Evolutionary conservation across 1,139 yeast genomes (phyloP).

Genomic region (Taphrina sp.): DNA sequence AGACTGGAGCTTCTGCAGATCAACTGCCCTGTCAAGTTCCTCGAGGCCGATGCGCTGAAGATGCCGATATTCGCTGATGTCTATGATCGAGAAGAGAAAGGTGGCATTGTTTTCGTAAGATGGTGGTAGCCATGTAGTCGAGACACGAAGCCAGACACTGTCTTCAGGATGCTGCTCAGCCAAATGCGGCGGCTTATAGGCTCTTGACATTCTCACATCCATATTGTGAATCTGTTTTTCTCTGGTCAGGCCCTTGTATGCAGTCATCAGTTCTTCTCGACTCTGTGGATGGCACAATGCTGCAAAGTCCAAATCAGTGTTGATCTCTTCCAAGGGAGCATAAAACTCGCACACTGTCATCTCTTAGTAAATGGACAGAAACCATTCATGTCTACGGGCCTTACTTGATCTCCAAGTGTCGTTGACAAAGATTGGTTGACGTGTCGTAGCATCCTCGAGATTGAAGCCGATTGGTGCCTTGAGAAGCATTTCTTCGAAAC

Average conservation of each 20-base stretch:
- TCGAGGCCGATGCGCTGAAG: constrained; percentile 4
- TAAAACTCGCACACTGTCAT: constrained; percentile 5
- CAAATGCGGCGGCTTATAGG: not conserved
- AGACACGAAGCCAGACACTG: constrained; percentile 5
- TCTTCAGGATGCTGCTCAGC: constrained; percentile 5
- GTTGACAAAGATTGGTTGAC: constrained; percentile 5
- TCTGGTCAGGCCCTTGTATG: not conserved
- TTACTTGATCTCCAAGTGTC: constrained; percentile 16
- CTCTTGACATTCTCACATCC: not conserved
- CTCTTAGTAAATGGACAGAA: not conserved
- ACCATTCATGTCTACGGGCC: not conserved
- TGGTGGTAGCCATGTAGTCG: constrained; percentile 2
- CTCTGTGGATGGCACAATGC: no score
- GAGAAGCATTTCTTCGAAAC: constrained; percentile 4
- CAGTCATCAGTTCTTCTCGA: not conserved
- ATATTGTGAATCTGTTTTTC: constrained; percentile 1
- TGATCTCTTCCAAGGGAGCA: not conserved
- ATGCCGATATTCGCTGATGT: constrained; percentile 2
- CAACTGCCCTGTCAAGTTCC: not conserved
- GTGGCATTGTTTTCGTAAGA: not conserved
- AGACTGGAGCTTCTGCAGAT: constrained; percentile 36
- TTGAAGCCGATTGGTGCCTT: constrained; percentile 6
- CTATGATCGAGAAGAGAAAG: not conserved
- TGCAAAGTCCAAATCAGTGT: not conserved
- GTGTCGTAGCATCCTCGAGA: constrained; percentile 12